Conservation (phyloP, 2,329 filamentous ascomycete genomes). For the Colletotrichum echinochloae region DNA sequence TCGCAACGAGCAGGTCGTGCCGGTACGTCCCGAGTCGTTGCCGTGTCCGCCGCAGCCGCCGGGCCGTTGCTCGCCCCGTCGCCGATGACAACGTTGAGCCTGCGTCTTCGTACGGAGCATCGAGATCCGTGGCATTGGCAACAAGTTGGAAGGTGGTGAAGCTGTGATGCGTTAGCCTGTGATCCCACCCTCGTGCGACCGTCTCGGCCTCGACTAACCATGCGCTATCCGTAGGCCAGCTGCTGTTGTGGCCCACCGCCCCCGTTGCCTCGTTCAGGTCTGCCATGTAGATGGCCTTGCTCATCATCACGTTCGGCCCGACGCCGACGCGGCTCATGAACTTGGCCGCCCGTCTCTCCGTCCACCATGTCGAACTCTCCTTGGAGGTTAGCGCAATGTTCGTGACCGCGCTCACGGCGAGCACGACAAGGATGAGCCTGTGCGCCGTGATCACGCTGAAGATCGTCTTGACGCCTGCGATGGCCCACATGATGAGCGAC, state of each 20-base stretch:
- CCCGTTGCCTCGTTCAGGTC: slow-evolving; percentile 78
- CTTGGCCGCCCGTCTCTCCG: slow-evolving; percentile 80
- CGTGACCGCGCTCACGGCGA: slow-evolving; percentile 75
- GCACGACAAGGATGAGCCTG: slow-evolving; percentile 76
- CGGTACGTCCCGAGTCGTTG: slow-evolving; percentile 86
- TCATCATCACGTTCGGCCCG: slow-evolving; percentile 82
- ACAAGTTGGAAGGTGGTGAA: slow-evolving; percentile 73
- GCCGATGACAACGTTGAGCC: slow-evolving; percentile 60
- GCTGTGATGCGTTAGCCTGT: slow-evolving; percentile 49
- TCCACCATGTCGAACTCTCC: slow-evolving; percentile 84
- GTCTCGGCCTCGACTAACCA: slow-evolving; percentile 53
- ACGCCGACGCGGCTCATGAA: slow-evolving; percentile 89
- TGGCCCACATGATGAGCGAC: slow-evolving; percentile 81
- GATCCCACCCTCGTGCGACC: background rate
- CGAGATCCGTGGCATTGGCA: slow-evolving; percentile 67
- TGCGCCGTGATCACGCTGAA: slow-evolving; percentile 80
- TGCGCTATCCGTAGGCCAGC: slow-evolving; percentile 61
- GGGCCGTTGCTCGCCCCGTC: slow-evolving; percentile 66
- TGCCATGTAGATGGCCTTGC: slow-evolving; percentile 83
- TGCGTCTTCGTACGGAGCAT: slow-evolving; percentile 66
- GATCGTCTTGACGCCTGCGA: slow-evolving; percentile 73
- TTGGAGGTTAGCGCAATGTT: slow-evolving; percentile 83
- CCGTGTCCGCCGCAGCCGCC: slow-evolving; percentile 80
- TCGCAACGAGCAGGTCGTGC: slow-evolving; percentile 90
- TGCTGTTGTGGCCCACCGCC: slow-evolving; percentile 47